Percentiles rank a stretch among this genome's conserved stretches.
Evolutionary conservation across 2,329 filamentous ascomycete species (phyloP).

Genomic region (Colletotrichum cordylinicola): DNA sequence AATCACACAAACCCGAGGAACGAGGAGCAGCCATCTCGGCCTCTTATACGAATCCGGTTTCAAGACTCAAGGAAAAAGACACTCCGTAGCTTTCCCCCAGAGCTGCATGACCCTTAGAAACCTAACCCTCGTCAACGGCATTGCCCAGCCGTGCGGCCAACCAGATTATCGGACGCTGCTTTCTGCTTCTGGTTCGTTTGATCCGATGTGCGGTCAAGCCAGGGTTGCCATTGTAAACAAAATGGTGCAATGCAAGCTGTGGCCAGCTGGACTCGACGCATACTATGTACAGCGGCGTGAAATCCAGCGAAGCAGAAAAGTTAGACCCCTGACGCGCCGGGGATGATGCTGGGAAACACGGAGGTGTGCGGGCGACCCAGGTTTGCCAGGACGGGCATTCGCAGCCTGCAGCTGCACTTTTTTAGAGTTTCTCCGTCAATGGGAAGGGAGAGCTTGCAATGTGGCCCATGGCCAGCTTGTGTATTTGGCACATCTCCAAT

Average conservation of each 20-base stretch:
- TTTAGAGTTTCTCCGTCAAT: conserved; percentile 20
- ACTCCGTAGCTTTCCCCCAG: background rate
- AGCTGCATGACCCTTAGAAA: background rate
- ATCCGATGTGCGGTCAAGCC: background rate
- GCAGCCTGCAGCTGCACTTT: background rate
- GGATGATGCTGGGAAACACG: background rate
- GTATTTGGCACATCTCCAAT: background rate
- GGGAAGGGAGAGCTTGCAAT: background rate
- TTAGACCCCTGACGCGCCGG: background rate
- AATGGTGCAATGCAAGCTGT: background rate
- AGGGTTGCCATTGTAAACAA: background rate
- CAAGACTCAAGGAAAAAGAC: background rate
- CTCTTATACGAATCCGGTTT: conserved; percentile 1
- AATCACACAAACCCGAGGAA: background rate
- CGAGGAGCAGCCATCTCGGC: background rate
- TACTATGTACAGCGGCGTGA: background rate
- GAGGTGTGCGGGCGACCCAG: background rate
- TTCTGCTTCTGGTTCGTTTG: background rate
- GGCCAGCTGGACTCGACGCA: background rate
- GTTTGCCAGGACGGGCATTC: background rate
- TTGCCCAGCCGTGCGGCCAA: background rate
- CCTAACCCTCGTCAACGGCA: background rate
- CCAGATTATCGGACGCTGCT: background rate
- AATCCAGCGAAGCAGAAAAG: background rate
- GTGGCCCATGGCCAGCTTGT: background rate